These are phyloP conservation scores for Aspergillus carlsbadensis DNA, from an alignment of 495 filamentous ascomycete genomes.

Conservation along the genomic window DNA sequence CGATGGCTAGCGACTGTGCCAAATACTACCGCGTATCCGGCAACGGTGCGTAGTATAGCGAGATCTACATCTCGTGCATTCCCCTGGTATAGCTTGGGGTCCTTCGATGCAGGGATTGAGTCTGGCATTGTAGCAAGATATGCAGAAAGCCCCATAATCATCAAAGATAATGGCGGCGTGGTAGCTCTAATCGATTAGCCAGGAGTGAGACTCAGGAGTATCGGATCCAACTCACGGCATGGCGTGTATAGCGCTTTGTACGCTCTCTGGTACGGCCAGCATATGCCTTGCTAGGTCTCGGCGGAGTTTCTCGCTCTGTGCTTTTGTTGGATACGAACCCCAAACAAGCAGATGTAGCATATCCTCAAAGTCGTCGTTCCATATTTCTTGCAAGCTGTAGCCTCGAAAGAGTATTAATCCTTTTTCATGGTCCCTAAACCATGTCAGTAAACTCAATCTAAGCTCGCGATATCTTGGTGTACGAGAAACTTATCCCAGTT, in stretches of 20 bases:
- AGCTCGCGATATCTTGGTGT: constrained; percentile 16
- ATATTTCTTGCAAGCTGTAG: constrained; percentile 32
- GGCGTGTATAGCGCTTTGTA: constrained; percentile 23
- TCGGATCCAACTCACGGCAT: constrained; percentile 26
- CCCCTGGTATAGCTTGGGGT: constrained; percentile 29
- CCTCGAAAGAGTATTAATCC: constrained; percentile 33
- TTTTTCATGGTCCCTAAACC: constrained; percentile 29
- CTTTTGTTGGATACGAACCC: constrained; percentile 25
- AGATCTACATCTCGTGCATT: constrained; percentile 22
- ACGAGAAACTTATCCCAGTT: constrained; percentile 54
- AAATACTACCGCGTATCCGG: constrained; percentile 34
- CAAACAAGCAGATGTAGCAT: constrained; percentile 39
- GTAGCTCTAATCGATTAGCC: constrained; percentile 15
- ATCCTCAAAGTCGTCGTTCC: constrained; percentile 38
- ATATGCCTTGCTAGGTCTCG: constrained; percentile 24
- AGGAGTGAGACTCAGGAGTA: not conserved
- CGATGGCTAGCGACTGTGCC: constrained; percentile 32
- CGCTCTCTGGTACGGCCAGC: constrained; percentile 25
- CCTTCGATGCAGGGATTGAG: constrained; percentile 20
- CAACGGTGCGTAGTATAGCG: constrained; percentile 27
- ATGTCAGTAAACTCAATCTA: not conserved
- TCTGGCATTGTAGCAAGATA: constrained; percentile 28
- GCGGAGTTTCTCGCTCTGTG: constrained; percentile 24
- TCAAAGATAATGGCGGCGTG: constrained; percentile 29
- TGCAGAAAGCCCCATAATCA: constrained; percentile 34